Evolutionary conservation across 73 alveolate genomes (phyloP).

Genomic region (Paramecium tetraurelia): DNA sequence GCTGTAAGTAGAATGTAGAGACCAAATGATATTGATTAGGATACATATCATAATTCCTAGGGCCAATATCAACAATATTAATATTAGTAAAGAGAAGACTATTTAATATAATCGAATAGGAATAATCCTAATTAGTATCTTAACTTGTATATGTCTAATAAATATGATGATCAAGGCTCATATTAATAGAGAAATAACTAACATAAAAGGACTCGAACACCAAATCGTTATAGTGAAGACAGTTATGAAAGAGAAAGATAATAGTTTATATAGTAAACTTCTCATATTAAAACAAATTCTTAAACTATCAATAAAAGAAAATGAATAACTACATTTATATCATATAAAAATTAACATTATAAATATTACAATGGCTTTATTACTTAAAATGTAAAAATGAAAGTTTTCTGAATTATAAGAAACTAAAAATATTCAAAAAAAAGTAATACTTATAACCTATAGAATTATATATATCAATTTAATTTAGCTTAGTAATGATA

Average conservation of each 20-base stretch:
- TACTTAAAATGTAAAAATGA: not conserved
- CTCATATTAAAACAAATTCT: not conserved
- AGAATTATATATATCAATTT: not conserved
- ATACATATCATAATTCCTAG: not conserved
- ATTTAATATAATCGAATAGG: not conserved
- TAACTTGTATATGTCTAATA: not conserved
- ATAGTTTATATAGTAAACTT: not conserved
- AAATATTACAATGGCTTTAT: not conserved
- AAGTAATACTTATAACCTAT: not conserved
- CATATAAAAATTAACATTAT: not conserved
- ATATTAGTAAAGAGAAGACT: not conserved
- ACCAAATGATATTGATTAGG: not conserved
- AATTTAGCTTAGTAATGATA: not conserved
- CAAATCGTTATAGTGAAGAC: not conserved
- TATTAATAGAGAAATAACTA: not conserved
- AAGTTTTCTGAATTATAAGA: not conserved
- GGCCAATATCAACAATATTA: not conserved
- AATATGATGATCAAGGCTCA: not conserved
- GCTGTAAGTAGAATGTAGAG: not conserved
- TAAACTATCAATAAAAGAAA: not conserved
- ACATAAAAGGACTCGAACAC: not conserved
- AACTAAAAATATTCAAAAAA: not conserved
- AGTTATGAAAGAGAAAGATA: not conserved
- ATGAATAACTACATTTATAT: not conserved
- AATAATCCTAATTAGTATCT: not conserved